Evolutionary conservation across 176 grass and related monocot genomes (phyloP).

Genomic region (Ensete glaucum): DNA sequence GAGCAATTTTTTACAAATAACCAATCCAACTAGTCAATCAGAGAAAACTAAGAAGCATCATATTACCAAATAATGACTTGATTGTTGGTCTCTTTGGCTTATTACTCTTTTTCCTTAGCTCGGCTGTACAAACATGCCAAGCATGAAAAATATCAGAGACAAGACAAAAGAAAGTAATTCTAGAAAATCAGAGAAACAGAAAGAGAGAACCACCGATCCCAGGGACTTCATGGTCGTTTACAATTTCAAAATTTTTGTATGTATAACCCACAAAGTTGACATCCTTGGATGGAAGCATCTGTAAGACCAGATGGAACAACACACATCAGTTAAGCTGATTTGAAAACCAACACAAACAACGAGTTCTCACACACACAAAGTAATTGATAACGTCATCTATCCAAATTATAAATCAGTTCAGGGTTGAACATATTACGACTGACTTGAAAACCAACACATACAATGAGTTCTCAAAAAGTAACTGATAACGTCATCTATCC

Average conservation of each 20-base stretch:
- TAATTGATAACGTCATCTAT: no score
- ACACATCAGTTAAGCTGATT: neutral
- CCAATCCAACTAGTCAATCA: constrained; percentile 8
- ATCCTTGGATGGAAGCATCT: constrained; percentile 27
- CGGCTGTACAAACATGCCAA: constrained; percentile 24
- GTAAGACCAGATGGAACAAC: neutral
- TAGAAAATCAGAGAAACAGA: neutral
- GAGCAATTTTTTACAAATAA: neutral
- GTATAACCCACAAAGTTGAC: constrained; percentile 25
- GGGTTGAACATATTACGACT: no score
- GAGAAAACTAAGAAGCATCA: neutral
- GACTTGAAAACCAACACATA: no score
- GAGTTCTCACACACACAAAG: no score
- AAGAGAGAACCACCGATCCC: constrained; percentile 3
- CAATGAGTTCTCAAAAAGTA: no score
- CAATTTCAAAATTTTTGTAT: constrained; percentile 29
- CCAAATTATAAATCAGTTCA: no score
- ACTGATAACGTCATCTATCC: no score
- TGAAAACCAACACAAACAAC: no score
- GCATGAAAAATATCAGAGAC: neutral
- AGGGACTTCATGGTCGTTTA: constrained; percentile 15
- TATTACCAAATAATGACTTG: constrained; percentile 71
- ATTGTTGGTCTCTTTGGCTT: constrained; percentile 59
- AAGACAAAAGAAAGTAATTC: neutral
- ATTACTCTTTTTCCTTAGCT: constrained; percentile 55